Base-by-base conservation (phyloP, 768 basidiomycete genomes). In the Gloeopeniophorella convolvens region DNA sequence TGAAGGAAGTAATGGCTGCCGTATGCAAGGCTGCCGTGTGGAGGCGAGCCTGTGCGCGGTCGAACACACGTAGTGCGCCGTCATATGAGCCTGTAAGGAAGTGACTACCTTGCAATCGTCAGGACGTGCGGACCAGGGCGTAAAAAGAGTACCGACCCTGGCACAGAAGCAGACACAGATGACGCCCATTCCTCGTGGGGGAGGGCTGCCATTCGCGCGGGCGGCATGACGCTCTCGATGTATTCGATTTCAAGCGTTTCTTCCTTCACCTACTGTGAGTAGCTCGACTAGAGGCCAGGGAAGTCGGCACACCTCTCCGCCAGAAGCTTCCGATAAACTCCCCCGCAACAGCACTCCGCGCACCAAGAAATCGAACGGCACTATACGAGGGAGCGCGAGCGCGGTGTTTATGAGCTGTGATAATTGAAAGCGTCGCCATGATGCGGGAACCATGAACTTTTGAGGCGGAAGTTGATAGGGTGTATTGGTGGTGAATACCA, bases 361-460 rank as follows among this genome's bases (percentile, higher is more conserved):
- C 34, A 96, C 72, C 37, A 99, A 67, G 66, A 97, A 98, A 66
- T 99, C 94, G 63, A 97, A 97, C 0, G 93, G 94, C 3, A 95
- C 72, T 0, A 88, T 82, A 47, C 79, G 79, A 0, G 75, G 65
- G 15, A 86, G 78, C 21, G 78, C 75, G 23, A 98, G 72, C 1
- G 94, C 89, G 63, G 96, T 96, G 72, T 99, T 99, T 51, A 99
- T 82, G 35, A 98, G 83, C 54, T 97, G 92, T 1, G 94, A 97
- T 27, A 99, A 84, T 60, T 97, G 95, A 66, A 88, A 98, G n/a
- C 95, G 82, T 50, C 77, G 80, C 93, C 93, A 98, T 65, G 78
- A 70, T 1, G 82, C 73, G 2, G 96, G 95, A 13, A 98, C 84
- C 80, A 96, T 83, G 64, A 91, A 97, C 62, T 90, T 91, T 65